Evolutionary conservation across 352 stramenopile species (phyloP), one percentile per base, ranked within the genome.

Genomic region (Phytopythium kandeliae): DNA sequence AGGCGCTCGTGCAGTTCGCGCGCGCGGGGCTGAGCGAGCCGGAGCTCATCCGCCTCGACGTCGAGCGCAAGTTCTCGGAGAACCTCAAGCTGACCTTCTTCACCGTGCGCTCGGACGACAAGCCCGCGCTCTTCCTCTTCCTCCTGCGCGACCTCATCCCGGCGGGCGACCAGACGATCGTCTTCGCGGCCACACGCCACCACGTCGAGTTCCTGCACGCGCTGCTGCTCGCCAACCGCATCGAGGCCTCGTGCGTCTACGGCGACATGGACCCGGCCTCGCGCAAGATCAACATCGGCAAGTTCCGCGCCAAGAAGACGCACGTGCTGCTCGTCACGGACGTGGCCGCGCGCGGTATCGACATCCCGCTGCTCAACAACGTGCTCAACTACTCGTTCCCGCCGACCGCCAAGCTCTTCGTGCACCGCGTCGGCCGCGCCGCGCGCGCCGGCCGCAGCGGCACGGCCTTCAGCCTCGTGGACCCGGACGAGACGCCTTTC

Each of bases 121-220:
- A 98, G 63, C 79, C 96, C 1, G 96, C 95, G 16, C 80, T 97
- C 13, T 86, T 99, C 45, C 60, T 99, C 35, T 98, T 98, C 69
- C 78, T 99, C 46, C 64, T 99, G 47, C 74, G 89, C 35, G 89
- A 98, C 48, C 95, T 99, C 53, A 84, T 98, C 56, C 85, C 88
- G 10, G 69, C 78, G 45, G 77, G 85, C 26, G 79, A 98, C 30
- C 85, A 98, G 55, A 99, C 96, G 16, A 96, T 99, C 34, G 89
- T 99, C 30, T 99, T 99, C 63, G 92, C 92, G 4, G 96, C 97
- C 8, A 99, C 97, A 25, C 76, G 95, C 21, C 96, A 99, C 70
- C 97, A 99, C 71, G 96, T 98, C 10, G 97, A 99, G 70, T 98
- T 98, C 52, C 59, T 99, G n/a, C 85, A 97, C 54, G 90, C 93